Base-by-base conservation (phyloP, 2,329 filamentous ascomycete genomes). In the Penicillium occitanis region DNA sequence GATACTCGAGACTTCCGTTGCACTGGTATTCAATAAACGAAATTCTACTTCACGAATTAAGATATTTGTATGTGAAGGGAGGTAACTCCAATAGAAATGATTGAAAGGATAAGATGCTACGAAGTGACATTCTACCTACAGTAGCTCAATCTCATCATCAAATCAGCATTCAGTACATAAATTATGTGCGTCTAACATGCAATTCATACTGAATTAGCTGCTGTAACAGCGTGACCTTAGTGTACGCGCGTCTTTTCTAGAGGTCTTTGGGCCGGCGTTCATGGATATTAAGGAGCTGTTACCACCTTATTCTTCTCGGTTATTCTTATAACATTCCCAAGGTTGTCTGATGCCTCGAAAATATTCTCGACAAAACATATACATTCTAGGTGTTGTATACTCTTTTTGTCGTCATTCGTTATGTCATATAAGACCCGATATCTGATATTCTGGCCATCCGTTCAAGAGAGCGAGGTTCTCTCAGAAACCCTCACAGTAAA, bases 401-500 rank as follows among this genome's bases (percentile, higher is more conserved):
- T 17, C 40, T 42, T 42, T 42, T 6, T 5, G 6, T 42, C 40
- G 2, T 42, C 3, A 42, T 42, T 42, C 14, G 14, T 8, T n/a
- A 42, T n/a, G 40, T 37, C 40, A 46, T 46, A 4, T 46, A 46
- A 46, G 42, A 22, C 7, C 42, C 42, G 7, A 46, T 46, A 10
- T 7, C 7, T 22, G 42, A 19, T 10, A 46, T 19, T 42, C 40
- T 42, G 7, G 6, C 46, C 46, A 25, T 6, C 11, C 11, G 10
- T 28, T 51, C 25, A 28, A 19, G 25, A 30, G 11, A 51, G 4
- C 14, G 2, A 5, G 11, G 11, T 30, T 51, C 48, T 51, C 48
- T 51, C 48, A 17, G 53, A 57, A n/a, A 57, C 30, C 14, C 33
- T 57, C 30, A 57, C 30, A 17, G 30, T 57, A 57, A 37, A 57